These are phyloP conservation scores for Puccinia triticina DNA, from an alignment of 1,284 basidiomycete genomes.

Conservation along the genomic window DNA sequence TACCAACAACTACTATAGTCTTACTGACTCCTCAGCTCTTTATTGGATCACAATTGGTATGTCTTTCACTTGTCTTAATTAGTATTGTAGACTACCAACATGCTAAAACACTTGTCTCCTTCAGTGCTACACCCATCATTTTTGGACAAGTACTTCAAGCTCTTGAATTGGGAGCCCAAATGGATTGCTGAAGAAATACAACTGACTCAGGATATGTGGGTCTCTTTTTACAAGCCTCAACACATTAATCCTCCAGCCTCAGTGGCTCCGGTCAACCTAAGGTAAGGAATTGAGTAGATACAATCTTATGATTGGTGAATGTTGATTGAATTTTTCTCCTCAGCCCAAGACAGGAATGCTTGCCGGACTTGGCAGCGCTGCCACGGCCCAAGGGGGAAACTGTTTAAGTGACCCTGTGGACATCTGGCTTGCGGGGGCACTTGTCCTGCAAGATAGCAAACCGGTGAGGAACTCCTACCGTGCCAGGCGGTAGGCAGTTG, in stretches of 20 bases:
- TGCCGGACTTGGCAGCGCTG: background rate
- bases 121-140: slow-evolving; percentile 1
- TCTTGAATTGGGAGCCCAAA: too few species aligned
- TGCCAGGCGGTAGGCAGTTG: too few species aligned
- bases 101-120: background rate
- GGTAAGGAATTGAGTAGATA: background rate
- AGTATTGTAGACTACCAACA: background rate
- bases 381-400: background rate
- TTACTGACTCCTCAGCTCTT: background rate
- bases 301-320: background rate
- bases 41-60: too few species aligned
- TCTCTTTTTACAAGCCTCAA: slow-evolving; percentile 19
- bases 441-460: too few species aligned
- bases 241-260: background rate
- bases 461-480: too few species aligned
- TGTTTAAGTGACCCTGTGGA: too few species aligned
- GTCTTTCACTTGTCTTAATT: background rate
- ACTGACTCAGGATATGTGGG: too few species aligned
- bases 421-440: too few species aligned
- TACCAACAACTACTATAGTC: slow-evolving; percentile 1
- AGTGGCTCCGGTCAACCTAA: background rate
- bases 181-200: too few species aligned
- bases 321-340: background rate
- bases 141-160: too few species aligned
- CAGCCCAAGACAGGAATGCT: slow-evolving; percentile 9